These are phyloP conservation scores for Cryphonectria carpinicola DNA, from an alignment of 2,329 filamentous ascomycete genomes.

Conservation along the genomic window DNA sequence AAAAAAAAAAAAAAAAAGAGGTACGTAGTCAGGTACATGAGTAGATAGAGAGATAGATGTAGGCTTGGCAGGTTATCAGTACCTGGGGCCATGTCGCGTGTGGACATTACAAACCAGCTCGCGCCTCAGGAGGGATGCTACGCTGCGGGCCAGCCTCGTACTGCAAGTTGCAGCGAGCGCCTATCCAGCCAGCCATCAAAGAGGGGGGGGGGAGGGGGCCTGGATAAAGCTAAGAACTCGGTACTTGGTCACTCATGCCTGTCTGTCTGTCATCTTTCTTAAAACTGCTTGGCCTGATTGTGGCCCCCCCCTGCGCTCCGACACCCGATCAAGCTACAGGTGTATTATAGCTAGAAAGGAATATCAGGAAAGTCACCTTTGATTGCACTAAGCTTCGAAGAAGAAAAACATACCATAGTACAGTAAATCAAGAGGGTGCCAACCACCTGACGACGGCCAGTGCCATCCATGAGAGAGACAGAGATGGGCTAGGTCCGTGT, in stretches of 20 bases:
- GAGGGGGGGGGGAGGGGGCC: neutral
- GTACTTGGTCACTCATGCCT: neutral
- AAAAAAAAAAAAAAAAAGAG: neutral
- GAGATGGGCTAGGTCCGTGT: neutral
- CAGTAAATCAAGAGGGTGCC: neutral
- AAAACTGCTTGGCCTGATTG: neutral
- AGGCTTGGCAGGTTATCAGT: constrained; percentile 7
- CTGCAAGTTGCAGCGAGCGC: constrained; percentile 4
- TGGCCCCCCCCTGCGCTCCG: neutral
- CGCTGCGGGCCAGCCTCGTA: constrained; percentile 9
- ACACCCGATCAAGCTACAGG: neutral
- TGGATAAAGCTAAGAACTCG: neutral
- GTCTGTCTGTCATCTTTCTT: neutral
- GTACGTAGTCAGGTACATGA: neutral
- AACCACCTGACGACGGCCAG: neutral
- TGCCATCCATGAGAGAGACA: constrained; percentile 1
- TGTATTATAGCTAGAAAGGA: neutral
- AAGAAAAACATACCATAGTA: neutral
- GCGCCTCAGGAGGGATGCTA: constrained; percentile 20
- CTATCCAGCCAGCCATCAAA: neutral
- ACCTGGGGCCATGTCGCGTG: neutral
- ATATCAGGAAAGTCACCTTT: neutral
- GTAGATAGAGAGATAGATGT: neutral
- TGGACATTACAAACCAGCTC: constrained; percentile 1
- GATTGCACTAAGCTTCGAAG: neutral